Percentiles rank a stretch among this genome's conserved stretches.
Conservation (phyloP, 1,284 basidiomycete genomes). For the Neonothopanus nambi region DNA sequence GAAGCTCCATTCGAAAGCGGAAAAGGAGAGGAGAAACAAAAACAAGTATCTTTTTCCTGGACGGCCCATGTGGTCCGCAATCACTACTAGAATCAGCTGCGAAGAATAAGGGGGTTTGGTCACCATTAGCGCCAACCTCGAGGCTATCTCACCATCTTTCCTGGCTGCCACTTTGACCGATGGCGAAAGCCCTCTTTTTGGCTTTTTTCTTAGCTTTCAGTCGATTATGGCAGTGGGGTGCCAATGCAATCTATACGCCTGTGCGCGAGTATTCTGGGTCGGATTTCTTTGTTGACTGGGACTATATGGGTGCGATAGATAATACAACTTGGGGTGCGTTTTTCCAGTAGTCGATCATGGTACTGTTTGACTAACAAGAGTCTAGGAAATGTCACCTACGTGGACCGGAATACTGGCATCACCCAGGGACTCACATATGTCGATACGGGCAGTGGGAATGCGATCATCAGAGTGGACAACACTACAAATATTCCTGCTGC, state of each 20-base stretch:
- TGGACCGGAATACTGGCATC: conserved; percentile 35
- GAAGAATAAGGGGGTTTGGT: too few relatives aligned
- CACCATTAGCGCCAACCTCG: too few relatives aligned
- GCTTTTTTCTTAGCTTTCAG: too few relatives aligned
- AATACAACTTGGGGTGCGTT: conserved; percentile 62
- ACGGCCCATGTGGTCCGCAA: too few relatives aligned
- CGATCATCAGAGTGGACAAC: conserved; percentile 52
- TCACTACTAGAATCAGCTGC: too few relatives aligned
- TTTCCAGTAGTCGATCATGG: not conserved
- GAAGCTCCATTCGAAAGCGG: too few relatives aligned
- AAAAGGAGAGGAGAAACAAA: too few relatives aligned
- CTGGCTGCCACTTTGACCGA: not conserved
- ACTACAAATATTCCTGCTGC: conserved; percentile 33
- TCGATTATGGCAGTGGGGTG: too few relatives aligned
- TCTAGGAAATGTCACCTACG: conserved; percentile 18
- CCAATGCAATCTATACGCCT: conserved; percentile 37
- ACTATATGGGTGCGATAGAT: conserved; percentile 58
- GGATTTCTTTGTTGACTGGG: conserved; percentile 61
- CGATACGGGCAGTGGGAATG: conserved; percentile 40
- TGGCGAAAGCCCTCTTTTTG: too few relatives aligned
- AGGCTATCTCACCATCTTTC: not conserved
- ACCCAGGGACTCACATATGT: conserved; percentile 42
- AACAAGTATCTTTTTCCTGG: too few relatives aligned
- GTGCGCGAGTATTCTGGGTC: conserved; percentile 50
- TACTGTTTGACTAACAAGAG: not conserved